Percentiles rank a stretch among this genome's conserved stretches.
Conservation (phyloP, 345 rosid species). For the Lepidium sativum region DNA sequence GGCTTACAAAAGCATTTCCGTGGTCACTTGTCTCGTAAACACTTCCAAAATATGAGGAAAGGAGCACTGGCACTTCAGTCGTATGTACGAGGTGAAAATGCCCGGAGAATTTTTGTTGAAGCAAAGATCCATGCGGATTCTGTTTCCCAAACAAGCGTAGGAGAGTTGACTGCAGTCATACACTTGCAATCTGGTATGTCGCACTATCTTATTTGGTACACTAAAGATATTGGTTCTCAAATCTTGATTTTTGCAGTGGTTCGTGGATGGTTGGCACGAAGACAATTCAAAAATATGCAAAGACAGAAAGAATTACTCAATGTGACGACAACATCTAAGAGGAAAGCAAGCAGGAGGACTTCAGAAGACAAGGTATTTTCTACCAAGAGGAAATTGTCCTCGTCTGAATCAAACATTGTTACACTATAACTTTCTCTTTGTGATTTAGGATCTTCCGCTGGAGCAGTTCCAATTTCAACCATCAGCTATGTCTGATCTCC, state of each 20-base stretch:
- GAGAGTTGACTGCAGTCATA: constrained; percentile 42
- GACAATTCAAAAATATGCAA: constrained; percentile 31
- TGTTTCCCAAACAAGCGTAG: constrained; percentile 28
- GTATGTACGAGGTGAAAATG: constrained; percentile 58
- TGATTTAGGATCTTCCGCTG: constrained; percentile 42
- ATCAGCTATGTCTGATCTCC: constrained; percentile 60
- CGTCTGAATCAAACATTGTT: neutral
- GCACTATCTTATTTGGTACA: neutral
- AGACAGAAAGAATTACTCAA: constrained; percentile 33
- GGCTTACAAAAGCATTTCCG: constrained; percentile 67
- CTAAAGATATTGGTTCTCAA: neutral
- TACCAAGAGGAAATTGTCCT: neutral
- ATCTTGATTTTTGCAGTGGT: constrained; percentile 40
- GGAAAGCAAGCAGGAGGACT: constrained; percentile 37
- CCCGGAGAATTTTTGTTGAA: constrained; percentile 32
- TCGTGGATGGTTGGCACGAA: constrained; percentile 84
- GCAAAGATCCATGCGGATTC: constrained; percentile 22
- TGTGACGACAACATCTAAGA: constrained; percentile 36
- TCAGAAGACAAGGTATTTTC: constrained; percentile 65
- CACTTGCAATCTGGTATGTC: constrained; percentile 70
- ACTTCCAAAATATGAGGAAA: constrained; percentile 43
- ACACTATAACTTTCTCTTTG: constrained; percentile 1
- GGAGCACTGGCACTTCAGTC: constrained; percentile 60
- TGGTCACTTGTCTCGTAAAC: constrained; percentile 42
- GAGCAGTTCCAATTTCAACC: constrained; percentile 53